These are phyloP conservation scores for Davidsoniella neocaledoniae DNA, from an alignment of 2,329 filamentous ascomycete species.

Conservation along the genomic window DNA sequence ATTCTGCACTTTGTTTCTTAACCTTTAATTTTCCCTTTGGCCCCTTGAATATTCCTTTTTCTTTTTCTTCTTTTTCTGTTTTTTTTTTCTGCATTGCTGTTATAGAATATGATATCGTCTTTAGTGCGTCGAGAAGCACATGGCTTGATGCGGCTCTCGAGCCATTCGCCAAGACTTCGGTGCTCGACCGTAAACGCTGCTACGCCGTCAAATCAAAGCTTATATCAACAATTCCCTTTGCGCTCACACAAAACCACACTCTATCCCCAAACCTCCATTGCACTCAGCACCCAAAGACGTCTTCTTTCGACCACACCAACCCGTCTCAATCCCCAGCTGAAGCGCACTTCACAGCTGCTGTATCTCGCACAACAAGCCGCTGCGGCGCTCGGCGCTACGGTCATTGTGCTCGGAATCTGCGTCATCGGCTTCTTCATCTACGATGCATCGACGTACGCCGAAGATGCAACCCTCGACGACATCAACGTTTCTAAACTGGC, in stretches of 20 bases:
- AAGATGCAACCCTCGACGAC: constrained; percentile 48
- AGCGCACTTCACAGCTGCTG: constrained; percentile 27
- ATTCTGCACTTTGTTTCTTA: neutral
- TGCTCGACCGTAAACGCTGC: too few relatives aligned
- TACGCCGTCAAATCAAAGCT: too few relatives aligned
- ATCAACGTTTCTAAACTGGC: constrained; percentile 74
- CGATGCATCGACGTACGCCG: constrained; percentile 79
- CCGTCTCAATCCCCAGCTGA: constrained; percentile 14
- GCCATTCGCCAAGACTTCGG: too few relatives aligned
- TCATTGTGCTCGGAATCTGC: constrained; percentile 50
- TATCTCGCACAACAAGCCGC: constrained; percentile 54
- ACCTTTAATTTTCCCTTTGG: neutral
- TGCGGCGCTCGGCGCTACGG: constrained; percentile 57
- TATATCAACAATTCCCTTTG: too few relatives aligned
- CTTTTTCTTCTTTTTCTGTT: neutral
- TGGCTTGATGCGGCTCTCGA: too few relatives aligned
- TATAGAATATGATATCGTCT: neutral
- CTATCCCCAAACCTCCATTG: too few relatives aligned
- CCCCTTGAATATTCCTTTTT: neutral
- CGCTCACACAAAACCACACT: too few relatives aligned
- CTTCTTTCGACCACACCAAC: constrained; percentile 1
- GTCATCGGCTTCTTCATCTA: constrained; percentile 82
- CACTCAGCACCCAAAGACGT: constrained; percentile 1
- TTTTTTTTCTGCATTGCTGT: neutral
- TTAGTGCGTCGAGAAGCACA: neutral